phyloP scores from a whole-genome alignment of 768 basidiomycete genomes.

The Kwoniella dendrophila region DNA sequence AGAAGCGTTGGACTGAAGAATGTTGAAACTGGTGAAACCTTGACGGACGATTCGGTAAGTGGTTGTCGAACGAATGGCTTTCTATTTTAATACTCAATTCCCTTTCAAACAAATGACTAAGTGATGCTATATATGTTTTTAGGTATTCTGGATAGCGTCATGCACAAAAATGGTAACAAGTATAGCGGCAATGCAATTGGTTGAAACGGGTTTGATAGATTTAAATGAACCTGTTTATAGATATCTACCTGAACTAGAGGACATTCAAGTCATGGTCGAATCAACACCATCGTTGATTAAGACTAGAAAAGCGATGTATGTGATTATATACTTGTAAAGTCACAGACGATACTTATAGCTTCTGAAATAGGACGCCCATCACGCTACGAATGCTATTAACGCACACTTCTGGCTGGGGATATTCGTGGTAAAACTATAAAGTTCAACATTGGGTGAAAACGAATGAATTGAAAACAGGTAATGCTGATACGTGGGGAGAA shows the following conservation, averaged over 20 bases:
- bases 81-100: no score
- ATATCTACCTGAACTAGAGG: constrained; percentile 19
- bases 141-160: constrained; percentile 27
- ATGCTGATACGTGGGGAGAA: constrained; percentile 9
- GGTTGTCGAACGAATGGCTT: no score
- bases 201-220: constrained; percentile 12
- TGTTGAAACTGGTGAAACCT: constrained; percentile 14
- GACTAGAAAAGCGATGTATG: constrained; percentile 15
- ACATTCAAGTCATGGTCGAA: constrained; percentile 13
- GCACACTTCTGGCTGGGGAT: constrained; percentile 26
- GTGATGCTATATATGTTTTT: not conserved
- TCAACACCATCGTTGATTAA: not conserved
- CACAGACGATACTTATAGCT: not conserved
- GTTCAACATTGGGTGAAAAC: constrained; percentile 22
- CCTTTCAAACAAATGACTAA: not conserved
- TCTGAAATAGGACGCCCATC: constrained; percentile 20
- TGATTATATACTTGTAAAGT: not conserved
- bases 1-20: constrained; percentile 11
- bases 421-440: constrained; percentile 28
- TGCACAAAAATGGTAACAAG: constrained; percentile 24
- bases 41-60: constrained; percentile 24
- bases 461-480: constrained; percentile 23
- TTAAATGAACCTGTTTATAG: constrained; percentile 12
- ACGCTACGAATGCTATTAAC: constrained; percentile 24
- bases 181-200: constrained; percentile 22